Evolutionary conservation across 2,329 filamentous ascomycete genomes (phyloP).

Genomic region (Neopestalotiopsis sp.): DNA sequence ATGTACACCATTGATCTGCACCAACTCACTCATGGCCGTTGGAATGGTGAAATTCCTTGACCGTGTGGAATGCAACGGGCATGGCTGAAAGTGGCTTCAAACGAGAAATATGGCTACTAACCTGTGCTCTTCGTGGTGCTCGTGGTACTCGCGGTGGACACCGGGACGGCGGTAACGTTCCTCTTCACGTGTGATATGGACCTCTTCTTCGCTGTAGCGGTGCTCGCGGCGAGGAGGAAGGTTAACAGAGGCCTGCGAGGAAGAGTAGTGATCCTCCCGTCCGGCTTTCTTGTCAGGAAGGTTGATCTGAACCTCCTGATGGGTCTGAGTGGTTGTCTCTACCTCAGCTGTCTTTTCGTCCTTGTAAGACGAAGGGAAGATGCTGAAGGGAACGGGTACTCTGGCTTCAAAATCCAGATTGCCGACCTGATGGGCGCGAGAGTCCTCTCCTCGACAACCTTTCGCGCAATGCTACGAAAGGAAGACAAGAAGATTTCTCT

Average conservation of each 20-base stretch:
- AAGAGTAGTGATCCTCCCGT: constrained; percentile 96
- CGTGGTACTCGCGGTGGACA: constrained; percentile 59
- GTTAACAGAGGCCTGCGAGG: constrained; percentile 57
- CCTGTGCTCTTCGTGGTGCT: constrained; percentile 56
- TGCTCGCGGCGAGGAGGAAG: constrained; percentile 69
- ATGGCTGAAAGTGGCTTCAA: background rate
- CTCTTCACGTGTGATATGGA: constrained; percentile 80
- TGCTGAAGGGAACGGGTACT: constrained; percentile 99
- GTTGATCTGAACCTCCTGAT: constrained; percentile 90
- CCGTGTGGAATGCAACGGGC: background rate
- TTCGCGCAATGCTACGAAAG: constrained; percentile 56
- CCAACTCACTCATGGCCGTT: background rate
- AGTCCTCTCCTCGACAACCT: constrained; percentile 52
- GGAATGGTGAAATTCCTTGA: background rate
- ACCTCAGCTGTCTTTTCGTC: constrained; percentile 61
- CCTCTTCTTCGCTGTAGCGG: constrained; percentile 80
- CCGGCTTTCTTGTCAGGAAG: constrained; percentile 78
- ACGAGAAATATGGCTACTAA: constrained; percentile 44
- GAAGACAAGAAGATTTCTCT: constrained; percentile 71
- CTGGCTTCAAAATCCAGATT: constrained; percentile 99
- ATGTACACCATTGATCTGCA: background rate
- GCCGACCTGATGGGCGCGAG: constrained; percentile 71
- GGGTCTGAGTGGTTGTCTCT: constrained; percentile 64
- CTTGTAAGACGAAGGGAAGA: constrained; percentile 98
- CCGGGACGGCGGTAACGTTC: constrained; percentile 77